These are phyloP conservation scores for Phaeomoniella chlamydospora DNA, from an alignment of 2,329 filamentous ascomycete genomes.

Conservation along the genomic window DNA sequence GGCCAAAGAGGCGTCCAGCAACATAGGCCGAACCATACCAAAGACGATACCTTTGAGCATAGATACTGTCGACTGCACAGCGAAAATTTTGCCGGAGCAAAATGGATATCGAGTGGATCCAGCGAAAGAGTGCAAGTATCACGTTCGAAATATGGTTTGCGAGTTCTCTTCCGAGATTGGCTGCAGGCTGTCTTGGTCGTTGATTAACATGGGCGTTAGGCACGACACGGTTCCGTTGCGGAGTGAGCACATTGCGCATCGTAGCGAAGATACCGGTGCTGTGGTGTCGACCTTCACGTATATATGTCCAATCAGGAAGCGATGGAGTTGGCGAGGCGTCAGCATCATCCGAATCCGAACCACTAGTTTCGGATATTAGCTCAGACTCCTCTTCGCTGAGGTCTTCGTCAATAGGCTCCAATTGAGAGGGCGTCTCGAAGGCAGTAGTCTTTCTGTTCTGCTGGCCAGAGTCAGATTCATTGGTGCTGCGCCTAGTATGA, in stretches of 20 bases:
- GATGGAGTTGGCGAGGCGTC: not conserved
- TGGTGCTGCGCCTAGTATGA: not conserved
- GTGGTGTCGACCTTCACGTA: not conserved
- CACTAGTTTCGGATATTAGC: not conserved
- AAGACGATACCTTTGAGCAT: not conserved
- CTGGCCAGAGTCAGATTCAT: too few species aligned
- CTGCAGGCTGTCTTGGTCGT: not conserved
- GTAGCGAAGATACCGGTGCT: not conserved
- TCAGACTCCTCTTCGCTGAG: not conserved
- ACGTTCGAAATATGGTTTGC: not conserved
- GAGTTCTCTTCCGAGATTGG: not conserved
- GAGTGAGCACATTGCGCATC: not conserved
- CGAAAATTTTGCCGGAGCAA: not conserved
- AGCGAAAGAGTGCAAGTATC: too few species aligned
- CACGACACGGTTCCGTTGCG: not conserved
- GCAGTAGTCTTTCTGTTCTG: too few species aligned
- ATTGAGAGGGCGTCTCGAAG: not conserved
- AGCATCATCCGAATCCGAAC: not conserved
- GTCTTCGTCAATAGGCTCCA: not conserved
- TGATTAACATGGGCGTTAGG: not conserved
- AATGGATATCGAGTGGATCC: not conserved
- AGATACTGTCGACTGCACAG: not conserved
- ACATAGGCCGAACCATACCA: not conserved
- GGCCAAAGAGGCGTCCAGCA: not conserved
- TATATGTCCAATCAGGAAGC: not conserved